Conservation (phyloP, 2,329 filamentous ascomycete genomes). For the Phoma sp. region DNA sequence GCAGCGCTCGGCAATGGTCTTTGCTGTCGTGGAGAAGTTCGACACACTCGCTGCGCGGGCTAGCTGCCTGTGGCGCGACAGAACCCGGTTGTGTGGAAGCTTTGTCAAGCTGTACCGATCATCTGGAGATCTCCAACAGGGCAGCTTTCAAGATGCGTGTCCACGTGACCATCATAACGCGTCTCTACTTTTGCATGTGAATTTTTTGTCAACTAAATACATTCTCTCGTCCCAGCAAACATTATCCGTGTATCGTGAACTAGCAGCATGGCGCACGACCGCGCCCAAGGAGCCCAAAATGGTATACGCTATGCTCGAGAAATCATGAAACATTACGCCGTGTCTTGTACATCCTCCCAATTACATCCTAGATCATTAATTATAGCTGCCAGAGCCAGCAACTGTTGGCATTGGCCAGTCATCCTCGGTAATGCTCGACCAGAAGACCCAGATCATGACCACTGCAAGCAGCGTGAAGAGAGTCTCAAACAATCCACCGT, state of each 20-base stretch:
- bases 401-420: constrained; percentile 78
- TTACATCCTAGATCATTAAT: constrained; percentile 26
- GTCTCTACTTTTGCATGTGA: constrained; percentile 28
- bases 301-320: constrained; percentile 50
- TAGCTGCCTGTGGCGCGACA: neutral
- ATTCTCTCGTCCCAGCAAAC: constrained; percentile 25
- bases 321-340: constrained; percentile 47
- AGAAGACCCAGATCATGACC: constrained; percentile 88
- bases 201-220: constrained; percentile 9
- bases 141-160: constrained; percentile 6
- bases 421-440: constrained; percentile 98
- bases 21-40: too few relatives aligned
- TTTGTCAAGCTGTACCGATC: constrained; percentile 15
- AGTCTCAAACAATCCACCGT: constrained; percentile 90
- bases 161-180: constrained; percentile 30
- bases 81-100: constrained; percentile 2
- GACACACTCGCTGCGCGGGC: neutral
- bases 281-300: constrained; percentile 40
- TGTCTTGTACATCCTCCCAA: constrained; percentile 28
- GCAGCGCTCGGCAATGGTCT: neutral
- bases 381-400: constrained; percentile 49
- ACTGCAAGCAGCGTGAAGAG: constrained; percentile 89
- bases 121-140: constrained; percentile 3
- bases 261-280: constrained; percentile 34
- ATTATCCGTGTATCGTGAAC: constrained; percentile 44